Conservation (phyloP, 106 monocot species). For the Triglochin maritima region DNA sequence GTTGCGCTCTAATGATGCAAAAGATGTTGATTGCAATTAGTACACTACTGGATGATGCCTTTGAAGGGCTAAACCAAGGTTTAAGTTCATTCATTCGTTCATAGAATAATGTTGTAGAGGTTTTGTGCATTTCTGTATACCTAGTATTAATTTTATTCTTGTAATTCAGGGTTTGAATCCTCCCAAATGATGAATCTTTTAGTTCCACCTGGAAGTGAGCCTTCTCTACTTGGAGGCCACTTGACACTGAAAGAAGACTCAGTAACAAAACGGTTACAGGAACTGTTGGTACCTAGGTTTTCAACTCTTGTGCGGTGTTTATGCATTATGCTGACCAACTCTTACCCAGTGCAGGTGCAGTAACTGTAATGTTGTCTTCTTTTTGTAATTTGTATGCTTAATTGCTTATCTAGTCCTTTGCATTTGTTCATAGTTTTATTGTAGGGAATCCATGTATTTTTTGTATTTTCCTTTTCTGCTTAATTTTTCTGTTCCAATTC, state of each 20-base stretch:
- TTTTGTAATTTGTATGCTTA: too few relatives aligned
- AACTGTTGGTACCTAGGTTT: constrained; percentile 37
- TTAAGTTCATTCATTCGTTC: neutral
- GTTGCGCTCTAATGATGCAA: constrained; percentile 63
- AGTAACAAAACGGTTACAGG: constrained; percentile 28
- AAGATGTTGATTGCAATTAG: constrained; percentile 62
- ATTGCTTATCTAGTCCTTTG: too few relatives aligned
- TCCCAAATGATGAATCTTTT: constrained; percentile 46
- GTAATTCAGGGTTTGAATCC: constrained; percentile 42
- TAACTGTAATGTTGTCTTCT: neutral
- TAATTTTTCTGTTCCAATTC: constrained; percentile 52
- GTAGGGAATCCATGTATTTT: too few relatives aligned
- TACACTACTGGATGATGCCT: constrained; percentile 46
- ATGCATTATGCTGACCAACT: constrained; percentile 47
- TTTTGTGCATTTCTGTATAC: too few relatives aligned
- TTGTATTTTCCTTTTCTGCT: neutral
- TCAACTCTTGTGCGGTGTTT: constrained; percentile 61
- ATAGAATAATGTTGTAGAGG: too few relatives aligned
- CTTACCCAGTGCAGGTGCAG: constrained; percentile 55
- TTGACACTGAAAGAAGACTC: constrained; percentile 9
- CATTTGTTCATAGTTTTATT: too few relatives aligned
- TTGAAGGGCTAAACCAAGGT: constrained; percentile 88
- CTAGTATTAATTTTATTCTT: neutral
- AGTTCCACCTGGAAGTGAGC: constrained; percentile 63
- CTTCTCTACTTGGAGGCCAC: constrained; percentile 34